Percentiles rank a stretch among this genome's conserved stretches.
Conservation (phyloP, 495 filamentous ascomycete genomes). For the Penicillium macrosclerotiorum region DNA sequence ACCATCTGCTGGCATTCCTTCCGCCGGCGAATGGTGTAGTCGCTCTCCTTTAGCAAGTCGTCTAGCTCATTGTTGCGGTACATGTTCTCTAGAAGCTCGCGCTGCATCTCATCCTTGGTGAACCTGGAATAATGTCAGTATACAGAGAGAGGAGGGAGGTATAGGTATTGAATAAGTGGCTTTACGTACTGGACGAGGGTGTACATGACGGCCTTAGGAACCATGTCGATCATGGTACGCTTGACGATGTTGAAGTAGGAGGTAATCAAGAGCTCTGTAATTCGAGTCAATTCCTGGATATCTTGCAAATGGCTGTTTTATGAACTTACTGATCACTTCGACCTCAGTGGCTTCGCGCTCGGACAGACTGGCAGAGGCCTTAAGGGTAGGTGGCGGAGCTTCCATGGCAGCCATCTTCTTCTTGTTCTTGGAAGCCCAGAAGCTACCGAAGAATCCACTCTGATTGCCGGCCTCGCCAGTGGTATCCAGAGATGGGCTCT, state of each 20-base stretch:
- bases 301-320: not conserved
- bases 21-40: constrained; percentile 90
- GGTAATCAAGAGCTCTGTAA: constrained; percentile 82
- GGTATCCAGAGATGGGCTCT: constrained; percentile 61
- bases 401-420: constrained; percentile 99
- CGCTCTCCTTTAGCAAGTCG: constrained; percentile 93
- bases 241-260: constrained; percentile 98
- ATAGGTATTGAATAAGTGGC: not conserved
- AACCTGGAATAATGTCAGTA: constrained; percentile 53
- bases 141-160: not conserved
- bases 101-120: constrained; percentile 98
- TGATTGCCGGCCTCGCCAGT: constrained; percentile 56
- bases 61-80: constrained; percentile 88
- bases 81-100: constrained; percentile 96
- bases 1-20: constrained; percentile 99
- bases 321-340: constrained; percentile 92
- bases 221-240: constrained; percentile 99
- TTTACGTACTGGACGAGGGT: constrained; percentile 83
- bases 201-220: constrained; percentile 99
- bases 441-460: constrained; percentile 90
- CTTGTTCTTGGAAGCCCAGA: constrained; percentile 98
- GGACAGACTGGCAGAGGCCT: constrained; percentile 86
- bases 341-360: constrained; percentile 94
- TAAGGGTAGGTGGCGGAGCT: constrained; percentile 84
- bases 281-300: constrained; percentile 5